Percentiles rank a stretch among this genome's conserved stretches.
phyloP scores from a whole-genome alignment of 495 filamentous ascomycete species.

The Aspergillus kassunensis region DNA sequence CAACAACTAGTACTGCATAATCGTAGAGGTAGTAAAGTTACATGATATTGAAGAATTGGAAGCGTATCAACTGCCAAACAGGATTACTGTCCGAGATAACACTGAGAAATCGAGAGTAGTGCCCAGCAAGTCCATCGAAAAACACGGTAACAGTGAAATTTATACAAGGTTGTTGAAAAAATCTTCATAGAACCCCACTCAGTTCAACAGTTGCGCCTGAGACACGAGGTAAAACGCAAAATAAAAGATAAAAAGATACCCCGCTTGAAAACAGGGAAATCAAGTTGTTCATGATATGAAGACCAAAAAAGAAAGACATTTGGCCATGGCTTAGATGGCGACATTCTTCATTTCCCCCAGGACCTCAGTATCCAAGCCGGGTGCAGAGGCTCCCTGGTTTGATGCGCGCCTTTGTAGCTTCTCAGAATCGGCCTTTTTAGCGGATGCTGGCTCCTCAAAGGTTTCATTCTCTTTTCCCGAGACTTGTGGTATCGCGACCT shows the following conservation, averaged over 20 bases:
- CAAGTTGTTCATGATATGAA: constrained; percentile 25
- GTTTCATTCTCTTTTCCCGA: constrained; percentile 38
- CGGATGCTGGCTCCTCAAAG: constrained; percentile 21
- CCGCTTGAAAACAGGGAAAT: constrained; percentile 9
- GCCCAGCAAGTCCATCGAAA: constrained; percentile 1
- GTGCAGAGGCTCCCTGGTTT: constrained; percentile 23
- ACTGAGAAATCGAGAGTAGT: constrained; percentile 14
- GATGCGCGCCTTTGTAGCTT: constrained; percentile 31
- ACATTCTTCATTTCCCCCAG: constrained; percentile 56
- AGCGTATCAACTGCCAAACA: constrained; percentile 11
- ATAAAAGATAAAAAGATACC: constrained; percentile 15
- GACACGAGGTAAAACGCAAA: constrained; percentile 7
- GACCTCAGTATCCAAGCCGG: constrained; percentile 36
- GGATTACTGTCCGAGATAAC: constrained; percentile 9
- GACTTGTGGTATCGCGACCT: constrained; percentile 41
- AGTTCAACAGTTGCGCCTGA: constrained; percentile 15
- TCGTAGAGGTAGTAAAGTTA: constrained; percentile 35
- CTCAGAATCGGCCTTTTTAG: constrained; percentile 25
- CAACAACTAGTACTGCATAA: constrained; percentile 34
- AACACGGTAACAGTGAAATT: constrained; percentile 14
- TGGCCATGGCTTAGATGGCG: constrained; percentile 40
- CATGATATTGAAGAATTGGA: constrained; percentile 15
- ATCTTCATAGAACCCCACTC: constrained; percentile 18
- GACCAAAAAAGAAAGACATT: constrained; percentile 14
- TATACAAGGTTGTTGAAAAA: constrained; percentile 23